Percentiles rank a stretch among this genome's conserved stretches.
Conservation (phyloP, 1,284 basidiomycete genomes). For the Tranzscheliella williamsii region DNA sequence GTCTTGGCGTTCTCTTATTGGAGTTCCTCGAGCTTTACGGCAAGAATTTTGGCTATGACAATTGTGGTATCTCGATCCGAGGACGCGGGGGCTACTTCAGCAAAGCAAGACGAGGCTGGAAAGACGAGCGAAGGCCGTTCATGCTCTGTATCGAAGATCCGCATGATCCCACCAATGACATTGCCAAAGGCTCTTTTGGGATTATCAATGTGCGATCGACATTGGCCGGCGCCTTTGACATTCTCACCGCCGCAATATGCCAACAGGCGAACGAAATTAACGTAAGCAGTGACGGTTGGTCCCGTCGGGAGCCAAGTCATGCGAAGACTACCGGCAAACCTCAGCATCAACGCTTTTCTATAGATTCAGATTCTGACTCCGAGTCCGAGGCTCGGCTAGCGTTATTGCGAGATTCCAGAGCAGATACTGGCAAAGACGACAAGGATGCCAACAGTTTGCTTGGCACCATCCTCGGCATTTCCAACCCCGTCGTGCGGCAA, state of each 20-base stretch:
- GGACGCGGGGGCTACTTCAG: conserved; percentile 77
- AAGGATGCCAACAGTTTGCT: conserved; percentile 72
- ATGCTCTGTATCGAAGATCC: conserved; percentile 91
- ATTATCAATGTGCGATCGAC: conserved; percentile 80
- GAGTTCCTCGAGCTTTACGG: conserved; percentile 98
- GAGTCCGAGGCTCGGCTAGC: conserved; percentile 42
- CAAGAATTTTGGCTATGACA: conserved; percentile 74
- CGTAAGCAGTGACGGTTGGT: conserved; percentile 17
- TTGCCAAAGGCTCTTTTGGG: conserved; percentile 83
- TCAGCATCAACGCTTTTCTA: conserved; percentile 16
- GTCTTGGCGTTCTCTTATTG: conserved; percentile 87
- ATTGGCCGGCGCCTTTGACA: conserved; percentile 81
- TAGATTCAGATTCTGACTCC: conserved; percentile 30
- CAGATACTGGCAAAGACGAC: conserved; percentile 33
- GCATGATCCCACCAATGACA: conserved; percentile 86
- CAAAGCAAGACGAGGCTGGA: conserved; percentile 52
- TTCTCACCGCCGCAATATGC: conserved; percentile 69
- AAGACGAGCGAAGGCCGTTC: conserved; percentile 64
- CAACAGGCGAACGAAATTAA: conserved; percentile 50
- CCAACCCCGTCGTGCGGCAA: conserved; percentile 71
- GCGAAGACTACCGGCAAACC: conserved; percentile 12
- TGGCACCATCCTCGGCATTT: conserved; percentile 77
- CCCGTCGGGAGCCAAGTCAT: not conserved
- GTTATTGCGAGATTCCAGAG: conserved; percentile 32
- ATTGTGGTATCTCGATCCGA: conserved; percentile 74